Base-by-base conservation (phyloP, 805 yeast genomes). In the Candida lessepsii region DNA sequence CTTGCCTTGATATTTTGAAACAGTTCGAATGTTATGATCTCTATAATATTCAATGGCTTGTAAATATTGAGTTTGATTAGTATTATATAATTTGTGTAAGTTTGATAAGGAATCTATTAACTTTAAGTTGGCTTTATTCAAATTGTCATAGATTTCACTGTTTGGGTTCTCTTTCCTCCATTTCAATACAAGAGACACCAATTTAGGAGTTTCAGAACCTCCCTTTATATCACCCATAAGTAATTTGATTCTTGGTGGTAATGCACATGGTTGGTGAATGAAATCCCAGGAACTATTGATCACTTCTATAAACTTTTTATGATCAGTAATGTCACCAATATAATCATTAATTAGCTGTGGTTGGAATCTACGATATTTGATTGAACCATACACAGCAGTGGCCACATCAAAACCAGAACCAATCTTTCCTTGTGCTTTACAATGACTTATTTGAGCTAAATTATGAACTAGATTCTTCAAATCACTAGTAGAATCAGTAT, bases 341-440 rank as follows among this genome's bases (percentile, higher is more conserved):
- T 50, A 38, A 1, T 46, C 54, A 24, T 62, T 63, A 35, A 78
- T 75, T 25, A 78, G 44, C 5, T 50, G 58, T 0, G 95, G 86
- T 2, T 71, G 65, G 53, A 93, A 93, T 45, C 99, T 70, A 31
- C 77, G 72, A 60, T 93, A 93, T 5, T 81, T 72, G 33, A 90
- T 83, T 0, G 96, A 85, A 1, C 99, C 99, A 60, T 74, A 91
- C 0, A 86, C 83, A 0, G 99, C 99, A 18, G 97, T 83, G 0
- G 96, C 98, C 29, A 93, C 95, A 57, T 93, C 99, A 61, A 93
- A 93, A 0, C 99, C 99, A 3, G 96, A 88, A 0, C 99, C 99
- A 18, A 93, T 81, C 60, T 93, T 93, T 23, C 87, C 86, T 60
- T 93, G 99, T 2, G 99, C 98, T 42, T 78, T 74, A 58, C 96